Percentiles rank a stretch among this genome's conserved stretches.
These are phyloP conservation scores for Halophytophthora polymorphica DNA, from an alignment of 352 stramenopile genomes.

Conservation along the genomic window DNA sequence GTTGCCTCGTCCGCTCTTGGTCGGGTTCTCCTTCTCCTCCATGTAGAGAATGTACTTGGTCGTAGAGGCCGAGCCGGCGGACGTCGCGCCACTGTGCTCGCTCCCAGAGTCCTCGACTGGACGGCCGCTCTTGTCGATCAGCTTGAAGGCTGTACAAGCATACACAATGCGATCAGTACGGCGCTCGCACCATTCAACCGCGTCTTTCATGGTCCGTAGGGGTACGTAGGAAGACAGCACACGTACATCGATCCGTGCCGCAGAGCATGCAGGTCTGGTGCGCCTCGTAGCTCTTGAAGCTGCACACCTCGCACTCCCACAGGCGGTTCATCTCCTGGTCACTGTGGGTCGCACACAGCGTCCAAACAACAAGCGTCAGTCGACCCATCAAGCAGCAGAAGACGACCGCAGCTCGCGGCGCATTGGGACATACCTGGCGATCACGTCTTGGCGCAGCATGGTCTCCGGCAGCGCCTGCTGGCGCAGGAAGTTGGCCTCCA, in stretches of 20 bases:
- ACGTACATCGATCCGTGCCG: constrained; percentile 72
- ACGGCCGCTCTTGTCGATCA: constrained; percentile 49
- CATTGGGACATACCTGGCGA: constrained; percentile 43
- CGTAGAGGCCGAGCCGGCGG: constrained; percentile 21
- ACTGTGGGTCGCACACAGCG: constrained; percentile 13
- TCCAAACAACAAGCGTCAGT: constrained; percentile 1
- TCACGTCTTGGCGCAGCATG: constrained; percentile 85
- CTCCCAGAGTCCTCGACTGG: constrained; percentile 34
- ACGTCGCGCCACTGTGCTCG: constrained; percentile 30
- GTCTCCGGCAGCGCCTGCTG: constrained; percentile 76
- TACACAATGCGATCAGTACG: not conserved
- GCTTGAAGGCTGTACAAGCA: constrained; percentile 40
- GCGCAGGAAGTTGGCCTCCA: constrained; percentile 68
- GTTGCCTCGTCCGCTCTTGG: constrained; percentile 18
- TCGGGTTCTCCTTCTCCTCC: constrained; percentile 51
- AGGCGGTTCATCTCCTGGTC: constrained; percentile 83
- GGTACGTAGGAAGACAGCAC: not conserved
- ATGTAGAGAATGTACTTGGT: constrained; percentile 77
- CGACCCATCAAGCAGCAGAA: not conserved
- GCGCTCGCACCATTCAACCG: no score
- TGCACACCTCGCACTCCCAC: constrained; percentile 92
- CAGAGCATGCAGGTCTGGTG: constrained; percentile 89
- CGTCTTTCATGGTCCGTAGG: no score
- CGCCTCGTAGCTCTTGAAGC: constrained; percentile 89
- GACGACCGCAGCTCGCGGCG: not conserved